A percentile compares a stretch with the other conserved stretches of the same genome.
phyloP scores from a whole-genome alignment of 2,329 filamentous ascomycete genomes.

The Tolypocladium nubicola region DNA sequence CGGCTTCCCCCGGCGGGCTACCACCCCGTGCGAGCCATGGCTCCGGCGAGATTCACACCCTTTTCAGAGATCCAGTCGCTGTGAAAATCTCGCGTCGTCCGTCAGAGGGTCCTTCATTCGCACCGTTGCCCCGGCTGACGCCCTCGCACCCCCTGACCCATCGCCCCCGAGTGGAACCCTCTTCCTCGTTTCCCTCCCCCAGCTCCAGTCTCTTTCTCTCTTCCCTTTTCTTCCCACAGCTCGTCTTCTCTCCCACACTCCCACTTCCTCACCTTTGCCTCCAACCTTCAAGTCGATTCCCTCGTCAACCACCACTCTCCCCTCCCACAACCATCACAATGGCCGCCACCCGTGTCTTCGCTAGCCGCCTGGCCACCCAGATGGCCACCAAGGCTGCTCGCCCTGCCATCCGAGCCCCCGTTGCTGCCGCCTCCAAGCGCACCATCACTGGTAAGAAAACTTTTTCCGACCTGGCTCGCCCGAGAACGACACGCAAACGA shows the following conservation, averaged over 20 bases:
- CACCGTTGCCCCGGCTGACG: constrained; percentile 24
- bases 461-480: constrained; percentile 12
- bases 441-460: constrained; percentile 57
- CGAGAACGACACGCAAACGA: constrained; percentile 10
- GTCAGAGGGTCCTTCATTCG: constrained; percentile 11
- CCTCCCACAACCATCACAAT: constrained; percentile 54
- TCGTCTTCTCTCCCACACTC: constrained; percentile 17
- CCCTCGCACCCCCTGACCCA: constrained; percentile 18
- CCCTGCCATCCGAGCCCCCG: constrained; percentile 57
- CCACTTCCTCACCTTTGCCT: constrained; percentile 22
- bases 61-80: constrained; percentile 6
- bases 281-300: constrained; percentile 20
- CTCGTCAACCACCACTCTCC: constrained; percentile 13
- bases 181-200: constrained; percentile 19
- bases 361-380: constrained; percentile 66
- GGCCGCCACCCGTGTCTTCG: constrained; percentile 69
- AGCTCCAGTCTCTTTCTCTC: constrained; percentile 26
- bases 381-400: constrained; percentile 71
- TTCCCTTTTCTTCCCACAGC: constrained; percentile 27
- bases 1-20: constrained; percentile 23
- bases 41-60: constrained; percentile 17
- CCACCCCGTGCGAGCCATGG: constrained; percentile 12
- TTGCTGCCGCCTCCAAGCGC: constrained; percentile 60
- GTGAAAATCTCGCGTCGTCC: constrained; percentile 18
- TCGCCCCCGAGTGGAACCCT: constrained; percentile 23